These are phyloP conservation scores for Umbellularia californica DNA, from an alignment of 164 flowering plant species.

Conservation along the genomic window DNA sequence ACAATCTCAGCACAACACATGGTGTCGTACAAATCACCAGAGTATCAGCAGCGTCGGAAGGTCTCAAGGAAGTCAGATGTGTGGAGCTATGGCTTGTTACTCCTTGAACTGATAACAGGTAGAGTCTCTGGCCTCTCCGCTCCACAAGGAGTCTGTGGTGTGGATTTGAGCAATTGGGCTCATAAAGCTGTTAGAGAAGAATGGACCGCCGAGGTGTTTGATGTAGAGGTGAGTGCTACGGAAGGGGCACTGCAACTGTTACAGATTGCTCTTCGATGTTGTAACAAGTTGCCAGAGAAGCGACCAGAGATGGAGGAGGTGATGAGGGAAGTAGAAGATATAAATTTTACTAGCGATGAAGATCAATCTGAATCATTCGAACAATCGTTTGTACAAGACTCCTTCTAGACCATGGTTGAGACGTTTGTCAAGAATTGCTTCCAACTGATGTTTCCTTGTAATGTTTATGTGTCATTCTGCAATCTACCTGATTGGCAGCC, in stretches of 20 bases:
- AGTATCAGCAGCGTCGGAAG: slow-evolving; percentile 25
- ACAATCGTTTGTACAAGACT: not conserved
- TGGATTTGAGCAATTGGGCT: slow-evolving; percentile 61
- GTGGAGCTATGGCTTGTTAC: slow-evolving; percentile 55
- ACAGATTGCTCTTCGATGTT: slow-evolving; percentile 50
- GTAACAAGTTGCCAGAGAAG: slow-evolving; percentile 43
- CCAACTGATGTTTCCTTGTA: no score
- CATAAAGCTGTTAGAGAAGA: slow-evolving; percentile 72
- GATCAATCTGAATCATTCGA: not conserved
- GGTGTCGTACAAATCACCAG: slow-evolving; percentile 55
- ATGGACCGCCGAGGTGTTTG: slow-evolving; percentile 78
- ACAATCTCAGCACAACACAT: slow-evolving; percentile 39
- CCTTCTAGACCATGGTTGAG: not conserved
- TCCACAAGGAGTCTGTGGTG: slow-evolving; percentile 32
- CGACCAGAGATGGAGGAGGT: slow-evolving; percentile 60
- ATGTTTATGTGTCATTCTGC: no score
- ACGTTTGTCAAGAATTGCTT: not conserved
- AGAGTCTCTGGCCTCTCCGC: slow-evolving; percentile 31
- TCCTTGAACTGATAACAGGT: slow-evolving; percentile 62
- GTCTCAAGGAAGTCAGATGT: slow-evolving; percentile 51
- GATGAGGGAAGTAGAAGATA: slow-evolving; percentile 38
- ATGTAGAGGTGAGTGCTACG: slow-evolving; percentile 39
- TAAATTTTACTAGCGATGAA: slow-evolving; percentile 27
- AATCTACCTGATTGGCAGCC: no score
- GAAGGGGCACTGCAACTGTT: slow-evolving; percentile 50